Percentiles rank a stretch among this genome's conserved stretches.
These are phyloP conservation scores for Neobulgaria alba DNA, from an alignment of 2,329 filamentous ascomycete genomes.

Conservation along the genomic window DNA sequence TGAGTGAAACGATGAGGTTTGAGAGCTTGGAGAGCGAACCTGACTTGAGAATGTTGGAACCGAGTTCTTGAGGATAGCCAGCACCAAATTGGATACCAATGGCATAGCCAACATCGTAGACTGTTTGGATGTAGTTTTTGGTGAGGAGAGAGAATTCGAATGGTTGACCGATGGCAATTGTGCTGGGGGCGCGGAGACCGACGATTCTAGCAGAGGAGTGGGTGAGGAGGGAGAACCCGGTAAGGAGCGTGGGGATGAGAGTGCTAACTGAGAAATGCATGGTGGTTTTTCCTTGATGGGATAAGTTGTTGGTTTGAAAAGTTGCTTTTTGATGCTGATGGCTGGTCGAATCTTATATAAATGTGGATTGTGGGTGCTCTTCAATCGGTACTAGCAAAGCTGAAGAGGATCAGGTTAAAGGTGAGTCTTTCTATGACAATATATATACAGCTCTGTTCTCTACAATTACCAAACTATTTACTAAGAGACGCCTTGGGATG, in stretches of 20 bases:
- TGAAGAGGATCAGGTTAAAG: too few relatives aligned
- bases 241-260: background rate
- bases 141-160: constrained; percentile 8
- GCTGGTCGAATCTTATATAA: too few relatives aligned
- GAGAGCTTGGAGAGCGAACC: background rate
- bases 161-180: constrained; percentile 2
- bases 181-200: constrained; percentile 5
- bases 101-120: constrained; percentile 9
- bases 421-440: too few relatives aligned
- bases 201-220: constrained; percentile 6
- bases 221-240: constrained; percentile 2
- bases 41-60: background rate
- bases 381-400: too few relatives aligned
- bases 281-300: too few relatives aligned
- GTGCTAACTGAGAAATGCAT: constrained; percentile 4
- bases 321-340: too few relatives aligned
- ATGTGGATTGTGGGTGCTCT: too few relatives aligned
- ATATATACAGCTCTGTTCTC: too few relatives aligned
- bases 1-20: background rate
- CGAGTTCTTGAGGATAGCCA: constrained; percentile 3
- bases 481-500: too few relatives aligned
- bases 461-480: too few relatives aligned
- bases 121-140: constrained; percentile 8
- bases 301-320: too few relatives aligned
- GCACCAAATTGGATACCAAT: constrained; percentile 5